Evolutionary conservation across 176 grass and related monocot genomes (phyloP).

Genomic region (Hordeum vulgare): MorexV3_pseudomolecules_assembly NC_058519.1:176649041-176649540

Average conservation of each 20-base stretch:
- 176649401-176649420: conserved; percentile 36
- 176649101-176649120: conserved; percentile 20
- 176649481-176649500: conserved; percentile 38
- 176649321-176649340: background rate
- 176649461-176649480: conserved; percentile 49
- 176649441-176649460: conserved; percentile 30
- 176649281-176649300: conserved; percentile 15
- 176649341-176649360: background rate
- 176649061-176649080: background rate
- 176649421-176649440: conserved; percentile 32
- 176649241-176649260: conserved; percentile 12
- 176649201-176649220: conserved; percentile 32
- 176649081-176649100: background rate
- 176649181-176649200: conserved; percentile 35
- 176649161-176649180: conserved; percentile 42
- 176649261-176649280: background rate
- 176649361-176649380: conserved; percentile 31
- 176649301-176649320: background rate
- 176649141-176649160: conserved; percentile 36
- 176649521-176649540: conserved; percentile 60
- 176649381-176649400: background rate
- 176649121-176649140: conserved; percentile 27
- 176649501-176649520: conserved; percentile 50
- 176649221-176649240: background rate
- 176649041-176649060: background rate